These are phyloP conservation scores for Didymellaceae sp. DNA, from an alignment of 2,329 filamentous ascomycete genomes.

Conservation along the genomic window DNA sequence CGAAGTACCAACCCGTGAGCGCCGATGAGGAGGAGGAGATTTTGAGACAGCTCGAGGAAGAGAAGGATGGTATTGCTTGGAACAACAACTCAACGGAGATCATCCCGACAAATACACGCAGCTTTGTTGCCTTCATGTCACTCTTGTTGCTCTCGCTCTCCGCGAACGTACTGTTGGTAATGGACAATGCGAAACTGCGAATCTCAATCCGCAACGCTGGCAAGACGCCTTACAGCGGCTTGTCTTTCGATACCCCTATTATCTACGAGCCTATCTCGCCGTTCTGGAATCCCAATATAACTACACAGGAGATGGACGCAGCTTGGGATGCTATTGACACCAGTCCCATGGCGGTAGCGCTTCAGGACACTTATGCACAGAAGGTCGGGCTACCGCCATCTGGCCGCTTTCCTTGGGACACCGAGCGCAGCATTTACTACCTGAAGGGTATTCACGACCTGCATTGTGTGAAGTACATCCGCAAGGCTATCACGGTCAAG, in stretches of 20 bases:
- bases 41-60: slow-evolving; percentile 27
- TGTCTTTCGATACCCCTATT: slow-evolving; percentile 36
- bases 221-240: slow-evolving; percentile 36
- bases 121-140: slow-evolving; percentile 36
- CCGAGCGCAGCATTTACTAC: slow-evolving; percentile 44
- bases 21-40: slow-evolving; percentile 31
- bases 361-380: slow-evolving; percentile 37
- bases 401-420: slow-evolving; percentile 45
- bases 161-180: slow-evolving; percentile 38
- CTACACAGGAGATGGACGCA: slow-evolving; percentile 31
- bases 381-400: slow-evolving; percentile 33
- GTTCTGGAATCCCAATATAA: slow-evolving; percentile 43
- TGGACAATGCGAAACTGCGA: slow-evolving; percentile 34
- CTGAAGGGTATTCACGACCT: slow-evolving; percentile 45
- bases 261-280: slow-evolving; percentile 36
- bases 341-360: slow-evolving; percentile 40
- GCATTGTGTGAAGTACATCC: slow-evolving; percentile 46
- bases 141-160: slow-evolving; percentile 40
- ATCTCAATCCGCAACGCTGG: slow-evolving; percentile 20
- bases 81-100: slow-evolving; percentile 34
- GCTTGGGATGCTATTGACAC: slow-evolving; percentile 47
- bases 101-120: slow-evolving; percentile 34
- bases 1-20: slow-evolving; percentile 35
- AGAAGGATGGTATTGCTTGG: slow-evolving; percentile 33
- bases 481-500: slow-evolving; percentile 43